Conservation (phyloP, 768 basidiomycete species). For the Leccinum fibrillosum region DNA sequence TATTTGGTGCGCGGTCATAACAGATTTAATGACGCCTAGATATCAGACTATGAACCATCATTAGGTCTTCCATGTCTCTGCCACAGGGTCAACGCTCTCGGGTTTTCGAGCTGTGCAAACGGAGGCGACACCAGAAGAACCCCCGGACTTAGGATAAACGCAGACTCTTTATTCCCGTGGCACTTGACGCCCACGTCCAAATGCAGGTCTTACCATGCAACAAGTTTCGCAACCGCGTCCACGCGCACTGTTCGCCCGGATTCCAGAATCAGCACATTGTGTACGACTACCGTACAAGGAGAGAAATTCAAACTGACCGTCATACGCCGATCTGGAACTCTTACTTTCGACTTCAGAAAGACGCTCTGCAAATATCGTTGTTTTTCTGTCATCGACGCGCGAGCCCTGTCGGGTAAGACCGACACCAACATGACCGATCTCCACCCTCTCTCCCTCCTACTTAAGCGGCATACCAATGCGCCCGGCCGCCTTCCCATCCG, state of each 20-base stretch:
- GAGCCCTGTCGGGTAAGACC: not conserved
- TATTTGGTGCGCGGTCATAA: not conserved
- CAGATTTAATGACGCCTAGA: not conserved
- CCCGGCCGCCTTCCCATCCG: not conserved
- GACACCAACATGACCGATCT: not conserved
- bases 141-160: not conserved
- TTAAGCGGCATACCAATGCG: not conserved
- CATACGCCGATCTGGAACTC: not conserved
- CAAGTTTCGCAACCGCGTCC: not conserved
- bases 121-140: not conserved
- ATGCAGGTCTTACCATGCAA: not conserved
- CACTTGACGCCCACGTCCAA: not conserved
- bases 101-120: not conserved
- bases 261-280: not conserved
- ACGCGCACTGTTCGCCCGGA: not conserved
- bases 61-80: not conserved
- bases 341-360: not conserved
- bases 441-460: not conserved
- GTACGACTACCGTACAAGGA: not conserved
- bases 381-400: not conserved
- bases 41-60: not conserved
- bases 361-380: not conserved
- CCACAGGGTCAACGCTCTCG: not conserved
- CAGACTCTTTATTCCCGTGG: not conserved
- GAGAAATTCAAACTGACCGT: not conserved